phyloP scores from a whole-genome alignment of 306 rosid genomes.

The Fagus sylvatica region DNA sequence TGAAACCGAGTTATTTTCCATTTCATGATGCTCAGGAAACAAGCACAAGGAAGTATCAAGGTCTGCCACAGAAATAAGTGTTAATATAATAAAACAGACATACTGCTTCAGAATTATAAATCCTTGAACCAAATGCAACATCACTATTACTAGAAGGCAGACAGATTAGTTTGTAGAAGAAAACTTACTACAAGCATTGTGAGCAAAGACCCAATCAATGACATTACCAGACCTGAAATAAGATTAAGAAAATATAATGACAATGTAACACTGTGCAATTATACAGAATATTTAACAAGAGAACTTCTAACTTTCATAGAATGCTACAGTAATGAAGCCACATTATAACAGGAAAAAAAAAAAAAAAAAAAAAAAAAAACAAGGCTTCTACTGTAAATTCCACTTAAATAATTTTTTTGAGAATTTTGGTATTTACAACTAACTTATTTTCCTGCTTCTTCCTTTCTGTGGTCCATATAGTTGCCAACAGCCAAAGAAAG shows the following conservation, averaged over 20 bases:
- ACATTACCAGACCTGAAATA: constrained; percentile 77
- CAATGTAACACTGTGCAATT: background rate
- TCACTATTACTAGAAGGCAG: constrained; percentile 11
- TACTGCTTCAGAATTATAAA: background rate
- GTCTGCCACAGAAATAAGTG: constrained; percentile 52
- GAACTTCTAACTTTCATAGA: background rate
- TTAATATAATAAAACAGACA: background rate
- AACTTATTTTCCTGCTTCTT: background rate
- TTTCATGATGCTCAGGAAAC: constrained; percentile 71
- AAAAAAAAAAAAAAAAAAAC: no score
- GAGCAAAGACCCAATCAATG: constrained; percentile 88
- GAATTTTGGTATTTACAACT: background rate
- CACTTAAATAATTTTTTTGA: background rate
- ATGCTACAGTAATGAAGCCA: background rate
- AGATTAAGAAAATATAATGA: background rate
- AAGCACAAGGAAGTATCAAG: constrained; percentile 88
- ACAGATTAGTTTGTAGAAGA: background rate
- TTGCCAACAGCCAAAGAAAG: background rate
- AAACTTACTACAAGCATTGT: constrained; percentile 95
- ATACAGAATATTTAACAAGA: background rate
- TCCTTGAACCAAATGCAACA: constrained; percentile 2
- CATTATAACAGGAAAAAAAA: background rate
- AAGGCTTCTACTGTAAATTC: background rate
- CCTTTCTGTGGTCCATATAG: background rate
- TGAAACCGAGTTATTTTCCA: constrained; percentile 60